Evolutionary conservation across 768 basidiomycete species (phyloP).

Genomic region (Lactarius sanguifluus): DNA sequence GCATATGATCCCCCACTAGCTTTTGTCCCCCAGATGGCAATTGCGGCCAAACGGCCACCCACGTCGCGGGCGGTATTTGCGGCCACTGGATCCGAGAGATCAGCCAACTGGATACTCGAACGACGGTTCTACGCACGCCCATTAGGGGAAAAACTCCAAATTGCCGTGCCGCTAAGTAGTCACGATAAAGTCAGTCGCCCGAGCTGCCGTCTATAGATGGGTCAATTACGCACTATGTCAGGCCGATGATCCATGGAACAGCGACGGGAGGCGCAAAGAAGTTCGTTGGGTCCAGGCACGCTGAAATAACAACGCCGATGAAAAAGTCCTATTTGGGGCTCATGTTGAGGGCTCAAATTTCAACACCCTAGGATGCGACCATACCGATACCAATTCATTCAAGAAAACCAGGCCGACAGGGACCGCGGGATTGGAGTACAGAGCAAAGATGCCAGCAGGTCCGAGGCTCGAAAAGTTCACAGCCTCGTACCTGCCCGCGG

Average conservation of each 20-base stretch:
- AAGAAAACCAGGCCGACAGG: slow-evolving; percentile 39
- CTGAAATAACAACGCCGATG: slow-evolving; percentile 32
- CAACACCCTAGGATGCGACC: slow-evolving; percentile 12
- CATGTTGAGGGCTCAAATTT: not conserved
- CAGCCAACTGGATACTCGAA: not conserved
- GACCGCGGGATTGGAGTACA: slow-evolving; percentile 38
- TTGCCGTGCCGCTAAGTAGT: slow-evolving; percentile 26
- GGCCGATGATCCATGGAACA: slow-evolving; percentile 32
- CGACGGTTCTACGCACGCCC: slow-evolving; percentile 30
- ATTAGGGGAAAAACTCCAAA: slow-evolving; percentile 33
- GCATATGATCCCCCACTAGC: slow-evolving; percentile 37
- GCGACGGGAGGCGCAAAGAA: slow-evolving; percentile 33
- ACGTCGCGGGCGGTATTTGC: slow-evolving; percentile 36
- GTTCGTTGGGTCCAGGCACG: slow-evolving; percentile 35
- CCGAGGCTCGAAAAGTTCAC: slow-evolving; percentile 41
- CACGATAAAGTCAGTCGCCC: not conserved
- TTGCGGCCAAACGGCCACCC: slow-evolving; percentile 34
- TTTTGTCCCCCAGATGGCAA: slow-evolving; percentile 34
- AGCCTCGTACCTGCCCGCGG: slow-evolving; percentile 34
- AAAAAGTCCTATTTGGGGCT: slow-evolving; percentile 30
- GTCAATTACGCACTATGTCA: slow-evolving; percentile 31
- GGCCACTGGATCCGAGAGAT: slow-evolving; percentile 30
- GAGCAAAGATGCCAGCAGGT: slow-evolving; percentile 41
- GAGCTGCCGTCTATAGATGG: not conserved
- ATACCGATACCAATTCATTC: slow-evolving; percentile 43